Evolutionary conservation across 176 grass and related monocot species (phyloP).

Genomic region (Hordeum marinum): DNA sequence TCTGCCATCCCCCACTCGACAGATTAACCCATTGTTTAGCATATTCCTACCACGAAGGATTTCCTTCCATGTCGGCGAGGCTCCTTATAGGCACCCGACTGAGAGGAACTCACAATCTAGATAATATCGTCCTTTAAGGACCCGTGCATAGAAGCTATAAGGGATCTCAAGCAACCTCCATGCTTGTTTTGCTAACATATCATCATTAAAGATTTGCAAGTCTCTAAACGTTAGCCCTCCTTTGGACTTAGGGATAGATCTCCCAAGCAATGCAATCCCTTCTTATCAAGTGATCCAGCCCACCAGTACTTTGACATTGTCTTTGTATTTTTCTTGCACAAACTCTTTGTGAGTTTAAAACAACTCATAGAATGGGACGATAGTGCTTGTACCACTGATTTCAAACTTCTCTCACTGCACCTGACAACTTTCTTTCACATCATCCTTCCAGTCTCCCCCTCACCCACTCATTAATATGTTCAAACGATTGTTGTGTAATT

Average conservation of each 20-base stretch:
- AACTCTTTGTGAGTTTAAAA: neutral
- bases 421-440: neutral
- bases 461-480: neutral
- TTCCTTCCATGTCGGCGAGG: neutral
- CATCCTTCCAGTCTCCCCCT: neutral
- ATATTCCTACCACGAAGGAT: neutral
- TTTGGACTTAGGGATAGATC: no score
- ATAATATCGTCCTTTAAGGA: neutral
- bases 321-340: neutral
- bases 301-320: neutral
- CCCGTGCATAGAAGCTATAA: neutral
- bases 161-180: neutral
- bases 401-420: neutral
- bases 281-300: neutral
- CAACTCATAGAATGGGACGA: no score
- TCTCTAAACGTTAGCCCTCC: no score
- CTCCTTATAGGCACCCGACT: fast-evolving
- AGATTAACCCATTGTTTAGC: neutral
- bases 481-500: neutral
- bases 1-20: neutral
- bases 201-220: no score
- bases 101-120: neutral
- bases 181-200: no score
- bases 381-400: no score
- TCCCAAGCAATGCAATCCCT: neutral